phyloP scores from a whole-genome alignment of 495 filamentous ascomycete species.

The Hyaloscypha hepaticicola region DNA sequence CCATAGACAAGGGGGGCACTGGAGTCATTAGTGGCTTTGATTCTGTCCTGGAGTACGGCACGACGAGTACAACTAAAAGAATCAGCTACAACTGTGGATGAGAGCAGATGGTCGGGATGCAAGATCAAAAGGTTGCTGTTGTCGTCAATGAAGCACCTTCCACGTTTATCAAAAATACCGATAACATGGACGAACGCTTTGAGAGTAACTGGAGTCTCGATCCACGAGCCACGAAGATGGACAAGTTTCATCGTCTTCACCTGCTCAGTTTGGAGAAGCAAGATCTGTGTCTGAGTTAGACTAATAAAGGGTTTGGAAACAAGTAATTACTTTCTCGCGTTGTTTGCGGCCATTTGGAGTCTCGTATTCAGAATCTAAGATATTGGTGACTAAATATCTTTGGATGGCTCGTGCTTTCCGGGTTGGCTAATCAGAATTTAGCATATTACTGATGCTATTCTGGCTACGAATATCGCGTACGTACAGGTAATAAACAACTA shows the following conservation, averaged over 20 bases:
- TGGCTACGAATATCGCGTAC: slow-evolving; percentile 40
- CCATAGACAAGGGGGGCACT: slow-evolving; percentile 82
- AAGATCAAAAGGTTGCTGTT: slow-evolving; percentile 81
- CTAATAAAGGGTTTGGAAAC: neutral
- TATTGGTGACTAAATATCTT: slow-evolving; percentile 74
- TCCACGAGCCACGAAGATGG: slow-evolving; percentile 80
- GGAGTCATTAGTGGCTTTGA: slow-evolving; percentile 80
- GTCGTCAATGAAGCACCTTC: slow-evolving; percentile 72
- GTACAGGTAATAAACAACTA: slow-evolving; percentile 44
- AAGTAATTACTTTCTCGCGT: slow-evolving; percentile 63
- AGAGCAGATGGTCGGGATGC: slow-evolving; percentile 93
- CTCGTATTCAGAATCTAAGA: slow-evolving; percentile 64
- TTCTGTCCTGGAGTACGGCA: slow-evolving; percentile 88
- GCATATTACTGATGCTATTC: slow-evolving; percentile 33
- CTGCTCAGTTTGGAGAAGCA: slow-evolving; percentile 73
- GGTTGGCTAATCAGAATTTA: slow-evolving; percentile 48
- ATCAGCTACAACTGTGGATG: slow-evolving; percentile 89
- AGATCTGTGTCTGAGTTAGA: slow-evolving; percentile 49
- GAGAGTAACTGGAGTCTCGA: slow-evolving; percentile 68
- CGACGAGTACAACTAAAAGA: slow-evolving; percentile 86
- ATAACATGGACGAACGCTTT: slow-evolving; percentile 82
- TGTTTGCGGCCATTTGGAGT: slow-evolving; percentile 57
- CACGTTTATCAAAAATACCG: slow-evolving; percentile 63
- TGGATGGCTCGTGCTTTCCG: slow-evolving; percentile 70
- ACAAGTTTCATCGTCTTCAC: slow-evolving; percentile 64